Evolutionary conservation across 1,139 yeast species (phyloP), one percentile per base, ranked within the genome.

Genomic region (Yamadazyma aaseri): DNA sequence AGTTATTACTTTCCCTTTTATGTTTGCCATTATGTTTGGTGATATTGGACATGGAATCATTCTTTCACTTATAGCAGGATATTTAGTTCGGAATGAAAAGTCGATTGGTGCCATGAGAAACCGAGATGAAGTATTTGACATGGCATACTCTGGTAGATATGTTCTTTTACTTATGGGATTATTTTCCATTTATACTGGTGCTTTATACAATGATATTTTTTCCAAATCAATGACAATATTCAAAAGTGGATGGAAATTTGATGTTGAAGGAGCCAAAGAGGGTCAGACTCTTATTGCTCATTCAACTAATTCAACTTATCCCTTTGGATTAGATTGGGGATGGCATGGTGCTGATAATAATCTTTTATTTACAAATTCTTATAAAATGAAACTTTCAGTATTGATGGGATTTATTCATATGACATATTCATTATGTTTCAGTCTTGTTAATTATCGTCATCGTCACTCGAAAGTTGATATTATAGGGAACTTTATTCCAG

Each of bases 21-120:
- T 92, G 96, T 92, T 92, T 68, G 97, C 98, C 23, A 86, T 94
- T 49, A 92, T 92, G 99, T 92, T 92, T 71, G 99, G 98, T 61
- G 99, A 92, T 64, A 63, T 90, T 42, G 99, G 99, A 3, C 99
- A 92, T 58, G 98, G 98, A 12, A 67, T 87, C 35, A 75, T 94
- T 41, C 70, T 94, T 49, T 66, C 81, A 29, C 58, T 86, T 44
- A 90, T 86, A 8, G 95, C 95, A 6, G 56, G 79, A 21, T 69
- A 71, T 28, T 65, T 92, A 49, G 89, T 92, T 11, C 47, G 73
- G 33, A 81, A 82, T 50, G 98, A 92, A 60, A 60, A 61, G 37
- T 63, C 65, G 34, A 73, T 92, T 41, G 82, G 73, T 13, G 70
- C 73, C 34, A 73, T 80, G 74, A 75, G 81, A 46, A 70, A 79